Conservation (phyloP, 768 basidiomycete species). For the Lentinula edodes region DNA sequence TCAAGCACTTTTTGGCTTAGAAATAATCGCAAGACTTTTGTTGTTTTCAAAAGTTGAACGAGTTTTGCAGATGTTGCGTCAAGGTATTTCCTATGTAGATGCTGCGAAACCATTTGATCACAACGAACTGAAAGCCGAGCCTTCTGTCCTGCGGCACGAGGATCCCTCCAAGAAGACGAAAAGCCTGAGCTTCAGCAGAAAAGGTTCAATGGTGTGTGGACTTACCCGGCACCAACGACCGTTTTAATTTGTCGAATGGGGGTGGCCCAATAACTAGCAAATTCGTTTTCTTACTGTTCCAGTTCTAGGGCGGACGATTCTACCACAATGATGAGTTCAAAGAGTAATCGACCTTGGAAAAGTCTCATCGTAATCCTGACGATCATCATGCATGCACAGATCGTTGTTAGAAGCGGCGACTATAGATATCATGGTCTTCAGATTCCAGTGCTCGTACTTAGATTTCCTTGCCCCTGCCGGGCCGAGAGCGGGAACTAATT, state of each 20-base stretch:
- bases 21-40: conserved; percentile 75
- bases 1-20: conserved; percentile 99
- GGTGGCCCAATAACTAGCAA: conserved; percentile 74
- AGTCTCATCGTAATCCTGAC: too few species aligned
- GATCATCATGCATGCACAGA: too few species aligned
- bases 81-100: conserved; percentile 44
- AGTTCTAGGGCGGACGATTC: conserved; percentile 90
- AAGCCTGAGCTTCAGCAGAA: conserved; percentile 3
- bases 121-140: conserved; percentile 97
- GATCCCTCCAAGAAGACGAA: conserved; percentile 60
- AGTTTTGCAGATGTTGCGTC: conserved; percentile 88
- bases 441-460: too few species aligned
- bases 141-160: conserved; percentile 96
- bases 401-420: too few species aligned
- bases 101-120: conserved; percentile 90
- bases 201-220: conserved; percentile 5
- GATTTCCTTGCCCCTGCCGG: too few species aligned
- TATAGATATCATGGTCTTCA: too few species aligned
- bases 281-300: conserved; percentile 66
- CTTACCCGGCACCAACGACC: conserved; percentile 84
- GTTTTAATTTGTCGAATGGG: conserved; percentile 21
- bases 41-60: conserved; percentile 32
- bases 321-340: conserved; percentile 39
- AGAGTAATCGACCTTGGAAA: background rate
- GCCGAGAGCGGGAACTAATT: too few species aligned